Percentiles rank a stretch among this genome's conserved stretches.
These are phyloP conservation scores for Meyerozyma carpophila DNA, from an alignment of 1,139 yeast species.

Conservation along the genomic window DNA sequence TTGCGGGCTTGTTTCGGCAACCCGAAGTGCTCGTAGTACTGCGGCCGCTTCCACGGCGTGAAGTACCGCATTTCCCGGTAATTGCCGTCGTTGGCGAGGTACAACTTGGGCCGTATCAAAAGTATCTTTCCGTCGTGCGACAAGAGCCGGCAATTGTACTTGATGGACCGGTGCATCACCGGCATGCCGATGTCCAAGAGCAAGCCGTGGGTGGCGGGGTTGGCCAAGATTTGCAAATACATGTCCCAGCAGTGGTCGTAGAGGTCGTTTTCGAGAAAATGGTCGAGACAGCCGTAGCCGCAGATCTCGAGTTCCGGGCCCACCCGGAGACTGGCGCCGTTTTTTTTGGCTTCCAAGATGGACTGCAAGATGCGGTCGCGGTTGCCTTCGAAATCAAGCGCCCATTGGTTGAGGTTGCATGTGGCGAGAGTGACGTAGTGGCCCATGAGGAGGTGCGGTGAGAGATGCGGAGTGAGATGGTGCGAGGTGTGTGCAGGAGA, in stretches of 20 bases:
- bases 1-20: constrained; percentile 65
- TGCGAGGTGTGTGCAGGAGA: background rate
- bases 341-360: constrained; percentile 66
- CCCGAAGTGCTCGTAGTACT: constrained; percentile 62
- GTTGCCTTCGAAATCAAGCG: constrained; percentile 95
- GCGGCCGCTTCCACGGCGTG: constrained; percentile 86
- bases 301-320: constrained; percentile 96
- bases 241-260: constrained; percentile 93
- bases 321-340: constrained; percentile 78
- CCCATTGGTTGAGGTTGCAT: constrained; percentile 93
- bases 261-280: constrained; percentile 84
- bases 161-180: constrained; percentile 74
- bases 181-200: constrained; percentile 94
- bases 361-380: constrained; percentile 84
- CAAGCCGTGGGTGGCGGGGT: constrained; percentile 67
- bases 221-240: constrained; percentile 67
- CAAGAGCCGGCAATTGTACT: constrained; percentile 86
- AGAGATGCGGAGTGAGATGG: background rate
- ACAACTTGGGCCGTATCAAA: constrained; percentile 84
- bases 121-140: constrained; percentile 75
- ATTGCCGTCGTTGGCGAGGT: constrained; percentile 95
- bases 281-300: constrained; percentile 95
- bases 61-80: constrained; percentile 96
- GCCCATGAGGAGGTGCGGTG: constrained; percentile 31
- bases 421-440: constrained; percentile 56